Percentiles rank a stretch among this genome's conserved stretches.
phyloP scores from a whole-genome alignment of 257 asterid species.

The Gentiana macrophylla region DNA sequence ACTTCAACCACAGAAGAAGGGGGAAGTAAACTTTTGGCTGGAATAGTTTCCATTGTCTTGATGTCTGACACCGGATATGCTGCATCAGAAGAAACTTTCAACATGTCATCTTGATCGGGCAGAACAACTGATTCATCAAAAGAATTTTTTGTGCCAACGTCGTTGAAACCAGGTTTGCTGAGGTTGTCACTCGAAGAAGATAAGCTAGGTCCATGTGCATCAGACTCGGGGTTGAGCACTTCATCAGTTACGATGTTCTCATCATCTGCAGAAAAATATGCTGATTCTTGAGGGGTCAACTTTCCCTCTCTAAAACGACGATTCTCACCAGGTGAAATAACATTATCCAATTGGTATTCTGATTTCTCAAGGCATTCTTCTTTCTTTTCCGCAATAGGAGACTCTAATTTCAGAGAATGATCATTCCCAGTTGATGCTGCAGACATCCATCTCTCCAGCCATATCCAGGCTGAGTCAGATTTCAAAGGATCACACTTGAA shows the following conservation, averaged over 20 bases:
- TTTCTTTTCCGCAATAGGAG: conserved; percentile 10
- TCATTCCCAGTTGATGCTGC: conserved; percentile 43
- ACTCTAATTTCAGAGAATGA: conserved; percentile 14
- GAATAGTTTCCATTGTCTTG: conserved; percentile 21
- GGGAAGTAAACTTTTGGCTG: conserved; percentile 28
- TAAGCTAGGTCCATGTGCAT: conserved; percentile 8
- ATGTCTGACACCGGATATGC: conserved; percentile 16
- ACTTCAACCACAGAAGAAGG: conserved; percentile 31
- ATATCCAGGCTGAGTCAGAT: conserved; percentile 84
- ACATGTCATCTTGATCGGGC: conserved; percentile 29
- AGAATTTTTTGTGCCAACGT: conserved; percentile 6
- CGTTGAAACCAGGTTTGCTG: background rate
- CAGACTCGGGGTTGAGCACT: conserved; percentile 18
- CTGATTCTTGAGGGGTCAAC: conserved; percentile 10
- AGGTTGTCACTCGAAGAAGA: too few species aligned
- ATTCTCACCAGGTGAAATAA: conserved; percentile 13
- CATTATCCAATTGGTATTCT: conserved; percentile 13
- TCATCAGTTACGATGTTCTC: conserved; percentile 21
- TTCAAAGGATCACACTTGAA: conserved; percentile 86
- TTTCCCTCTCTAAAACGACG: conserved; percentile 11
- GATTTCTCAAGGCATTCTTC: conserved; percentile 8
- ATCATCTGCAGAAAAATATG: conserved; percentile 21
- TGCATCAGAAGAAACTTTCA: conserved; percentile 29
- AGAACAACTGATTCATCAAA: conserved; percentile 16
- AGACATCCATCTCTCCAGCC: conserved; percentile 96